A percentile compares a stretch with the other conserved stretches of the same genome.
Conservation (phyloP, 2,329 filamentous ascomycete genomes). For the Beauveria rudraprayagi region DNA sequence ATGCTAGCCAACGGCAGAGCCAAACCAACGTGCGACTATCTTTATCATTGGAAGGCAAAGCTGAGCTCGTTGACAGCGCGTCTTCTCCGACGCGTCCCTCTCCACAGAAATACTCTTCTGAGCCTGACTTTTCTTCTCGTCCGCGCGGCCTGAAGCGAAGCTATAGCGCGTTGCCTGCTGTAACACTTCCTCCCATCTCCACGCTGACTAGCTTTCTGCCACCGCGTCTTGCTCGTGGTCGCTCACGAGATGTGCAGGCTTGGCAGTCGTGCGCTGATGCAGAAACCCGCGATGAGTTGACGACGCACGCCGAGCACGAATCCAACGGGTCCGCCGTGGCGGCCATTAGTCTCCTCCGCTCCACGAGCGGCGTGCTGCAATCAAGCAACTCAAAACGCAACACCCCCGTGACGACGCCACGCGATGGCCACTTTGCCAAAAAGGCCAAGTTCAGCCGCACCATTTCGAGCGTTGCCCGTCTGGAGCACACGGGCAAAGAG, state of each 20-base stretch:
- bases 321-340: constrained; percentile 70
- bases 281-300: constrained; percentile 69
- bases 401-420: constrained; percentile 30
- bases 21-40: constrained; percentile 63
- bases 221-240: constrained; percentile 53
- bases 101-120: constrained; percentile 43
- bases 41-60: constrained; percentile 81
- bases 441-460: constrained; percentile 54
- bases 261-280: constrained; percentile 90
- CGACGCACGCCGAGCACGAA: constrained; percentile 73
- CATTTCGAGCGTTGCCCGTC: constrained; percentile 52
- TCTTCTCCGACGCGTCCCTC: constrained; percentile 58
- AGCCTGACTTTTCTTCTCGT: constrained; percentile 40
- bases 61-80: constrained; percentile 55
- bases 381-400: constrained; percentile 60
- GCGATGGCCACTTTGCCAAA: constrained; percentile 33
- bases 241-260: constrained; percentile 78
- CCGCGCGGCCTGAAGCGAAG: constrained; percentile 57
- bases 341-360: constrained; percentile 73
- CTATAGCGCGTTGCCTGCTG: constrained; percentile 55
- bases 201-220: constrained; percentile 44
- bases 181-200: constrained; percentile 50
- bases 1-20: constrained; percentile 23
- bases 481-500: constrained; percentile 37
- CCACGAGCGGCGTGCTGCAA: constrained; percentile 48